These are phyloP conservation scores for Eucalyptus fibrosa DNA, from an alignment of 345 rosid species.

Conservation along the genomic window DNA sequence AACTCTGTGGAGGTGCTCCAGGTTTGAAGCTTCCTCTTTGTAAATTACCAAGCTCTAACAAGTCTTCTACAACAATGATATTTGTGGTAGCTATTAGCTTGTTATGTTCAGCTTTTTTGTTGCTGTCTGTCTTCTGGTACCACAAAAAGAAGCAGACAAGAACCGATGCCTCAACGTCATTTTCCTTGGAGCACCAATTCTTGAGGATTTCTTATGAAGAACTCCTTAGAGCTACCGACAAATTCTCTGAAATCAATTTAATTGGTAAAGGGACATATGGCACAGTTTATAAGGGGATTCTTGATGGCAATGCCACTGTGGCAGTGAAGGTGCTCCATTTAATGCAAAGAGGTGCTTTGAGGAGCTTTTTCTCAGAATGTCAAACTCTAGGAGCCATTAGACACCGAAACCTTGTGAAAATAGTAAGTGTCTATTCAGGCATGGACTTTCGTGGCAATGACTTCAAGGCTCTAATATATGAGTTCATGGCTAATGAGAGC, in stretches of 20 bases:
- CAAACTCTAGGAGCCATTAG: not conserved
- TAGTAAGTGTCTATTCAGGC: not conserved
- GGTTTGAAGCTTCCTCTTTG: not conserved
- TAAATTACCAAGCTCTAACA: not conserved
- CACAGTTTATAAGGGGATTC: not conserved
- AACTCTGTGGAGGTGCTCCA: not conserved
- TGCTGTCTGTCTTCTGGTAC: not conserved
- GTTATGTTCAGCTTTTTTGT: not conserved
- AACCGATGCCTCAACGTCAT: not conserved
- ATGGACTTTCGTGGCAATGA: not conserved
- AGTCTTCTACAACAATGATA: not conserved
- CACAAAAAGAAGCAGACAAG: not conserved
- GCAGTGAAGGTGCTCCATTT: not conserved
- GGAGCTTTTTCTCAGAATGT: not conserved
- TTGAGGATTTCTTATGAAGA: not conserved
- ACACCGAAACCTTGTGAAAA: not conserved
- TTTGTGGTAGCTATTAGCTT: not conserved
- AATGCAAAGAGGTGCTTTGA: not conserved
- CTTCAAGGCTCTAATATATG: not conserved
- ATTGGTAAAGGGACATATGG: not conserved
- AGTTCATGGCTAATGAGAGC: not conserved
- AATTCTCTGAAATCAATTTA: not conserved
- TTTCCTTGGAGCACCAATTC: not conserved
- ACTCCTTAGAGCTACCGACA: not conserved
- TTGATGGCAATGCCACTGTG: fast-evolving